A percentile compares a stretch with the other conserved stretches of the same genome.
phyloP scores from a whole-genome alignment of 768 basidiomycete species.

The Russula vinacea region DNA sequence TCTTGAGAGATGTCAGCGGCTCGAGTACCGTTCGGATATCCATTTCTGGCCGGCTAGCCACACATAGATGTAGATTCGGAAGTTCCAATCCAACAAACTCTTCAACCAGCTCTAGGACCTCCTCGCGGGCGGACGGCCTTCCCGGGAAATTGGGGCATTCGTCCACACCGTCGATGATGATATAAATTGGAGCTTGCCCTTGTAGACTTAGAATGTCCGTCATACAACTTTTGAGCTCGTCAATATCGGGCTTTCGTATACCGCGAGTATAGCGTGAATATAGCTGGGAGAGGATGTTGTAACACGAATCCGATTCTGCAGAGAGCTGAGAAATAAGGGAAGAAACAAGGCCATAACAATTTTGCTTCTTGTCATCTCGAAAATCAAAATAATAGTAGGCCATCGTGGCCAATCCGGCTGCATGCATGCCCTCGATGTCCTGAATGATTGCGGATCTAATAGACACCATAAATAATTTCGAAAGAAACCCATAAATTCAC shows the following conservation, averaged over 20 bases:
- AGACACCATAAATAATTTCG: not conserved
- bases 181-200: not conserved
- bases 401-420: constrained; percentile 6
- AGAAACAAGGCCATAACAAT: not conserved
- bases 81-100: not conserved
- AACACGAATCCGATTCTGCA: not conserved
- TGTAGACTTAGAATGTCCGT: not conserved
- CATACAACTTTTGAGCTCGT: not conserved
- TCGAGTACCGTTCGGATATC: not conserved
- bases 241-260: not conserved
- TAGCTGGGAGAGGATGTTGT: not conserved
- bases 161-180: constrained; percentile 8
- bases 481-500: not conserved
- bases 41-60: not conserved
- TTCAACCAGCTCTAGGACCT: not conserved
- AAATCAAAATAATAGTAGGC: constrained; percentile 19
- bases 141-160: not conserved
- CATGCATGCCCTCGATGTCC: not conserved
- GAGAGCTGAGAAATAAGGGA: constrained; percentile 12
- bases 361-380: constrained; percentile 6
- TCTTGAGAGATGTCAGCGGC: not conserved
- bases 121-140: not conserved
- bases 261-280: not conserved
- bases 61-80: not conserved
- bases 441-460: constrained; percentile 6